Evolutionary conservation across 2,329 filamentous ascomycete species (phyloP), one percentile per base, ranked within the genome.

Genomic region (Dactylellina sp.): DNA sequence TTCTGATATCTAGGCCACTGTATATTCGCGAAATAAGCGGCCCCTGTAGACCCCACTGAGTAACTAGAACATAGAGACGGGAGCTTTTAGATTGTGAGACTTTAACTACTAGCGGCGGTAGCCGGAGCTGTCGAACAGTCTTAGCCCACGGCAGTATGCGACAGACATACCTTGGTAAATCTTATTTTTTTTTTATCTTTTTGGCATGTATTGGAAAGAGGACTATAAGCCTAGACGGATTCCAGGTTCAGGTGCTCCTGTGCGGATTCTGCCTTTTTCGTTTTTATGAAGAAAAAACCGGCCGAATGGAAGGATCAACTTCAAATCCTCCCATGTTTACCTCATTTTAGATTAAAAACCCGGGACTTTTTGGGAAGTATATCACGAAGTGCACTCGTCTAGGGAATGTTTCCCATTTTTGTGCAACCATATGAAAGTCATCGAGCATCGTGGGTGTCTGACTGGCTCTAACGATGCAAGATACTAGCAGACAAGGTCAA

Each of bases 11-110:
- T 32, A 52, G 3, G 2, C 1, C 16, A 7, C 11, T 49, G 39
- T 32, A 28, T 22, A 22, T 37, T 60, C 56, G 56, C 56, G 40
- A 60, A 60, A 44, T 49, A 60, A 49, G 42, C 56, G 56, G 56
- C 22, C 56, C 56, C 56, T 60, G 40, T 42, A 47, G 2, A 40
- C 40, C 22, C 56, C 56, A 47, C 32, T 28, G 4, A 9, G 24
- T 46, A 12, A 40, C n/a, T 32, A 57, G 44, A 55, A 40, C 32
- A 20, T 16, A n/a, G 24, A 20, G 16, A 32, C 47, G 47, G 47
- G 47, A 50, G 28, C 24, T 16, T 50, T 50, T 9, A 32, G n/a
- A n/a, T n/a, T n/a, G 11, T 18, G 49, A 16, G 20, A 50, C 12
- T 50, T 24, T 1, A 53, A 32, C 9, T 32, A 9, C 28, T 32